phyloP scores from a whole-genome alignment of 2,329 filamentous ascomycete species.

The Botrytis medusae region DNA sequence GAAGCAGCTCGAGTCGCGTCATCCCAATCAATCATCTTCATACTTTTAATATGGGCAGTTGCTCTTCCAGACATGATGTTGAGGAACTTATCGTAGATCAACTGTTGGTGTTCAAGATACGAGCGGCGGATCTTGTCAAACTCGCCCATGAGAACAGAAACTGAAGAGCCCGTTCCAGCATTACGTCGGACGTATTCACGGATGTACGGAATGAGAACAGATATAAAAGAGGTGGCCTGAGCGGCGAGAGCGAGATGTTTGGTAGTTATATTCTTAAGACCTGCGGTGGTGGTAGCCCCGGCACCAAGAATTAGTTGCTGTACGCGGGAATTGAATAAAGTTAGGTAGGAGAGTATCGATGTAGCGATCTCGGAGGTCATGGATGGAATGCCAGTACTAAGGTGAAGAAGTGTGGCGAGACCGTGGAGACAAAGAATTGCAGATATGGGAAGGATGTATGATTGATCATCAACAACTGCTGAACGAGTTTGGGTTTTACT shows the following conservation, averaged over 20 bases:
- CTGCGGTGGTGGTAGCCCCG: conserved; percentile 83
- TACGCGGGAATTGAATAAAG: conserved; percentile 92
- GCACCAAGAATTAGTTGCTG: conserved; percentile 96
- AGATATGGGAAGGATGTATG: conserved; percentile 81
- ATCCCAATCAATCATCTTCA: conserved; percentile 68
- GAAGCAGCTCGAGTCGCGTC: conserved; percentile 34
- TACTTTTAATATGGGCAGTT: conserved; percentile 59
- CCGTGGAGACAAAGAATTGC: conserved; percentile 78
- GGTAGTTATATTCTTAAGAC: conserved; percentile 93
- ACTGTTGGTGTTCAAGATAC: conserved; percentile 65
- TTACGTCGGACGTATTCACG: conserved; percentile 89
- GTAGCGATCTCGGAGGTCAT: conserved; percentile 82
- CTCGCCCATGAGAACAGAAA: conserved; percentile 53
- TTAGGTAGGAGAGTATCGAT: conserved; percentile 79
- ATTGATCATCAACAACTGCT: conserved; percentile 80
- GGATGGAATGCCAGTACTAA: conserved; percentile 82
- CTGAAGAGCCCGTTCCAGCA: conserved; percentile 49
- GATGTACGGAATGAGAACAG: conserved; percentile 82
- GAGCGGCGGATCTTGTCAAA: conserved; percentile 37
- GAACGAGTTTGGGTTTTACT: conserved; percentile 65
- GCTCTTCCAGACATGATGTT: conserved; percentile 70
- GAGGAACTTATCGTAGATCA: conserved; percentile 71
- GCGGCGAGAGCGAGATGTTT: conserved; percentile 91
- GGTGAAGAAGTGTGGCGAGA: conserved; percentile 77
- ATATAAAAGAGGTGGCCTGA: conserved; percentile 84